These are phyloP conservation scores for Stylonectria norvegica DNA, from an alignment of 2,329 filamentous ascomycete genomes.

Conservation along the genomic window DNA sequence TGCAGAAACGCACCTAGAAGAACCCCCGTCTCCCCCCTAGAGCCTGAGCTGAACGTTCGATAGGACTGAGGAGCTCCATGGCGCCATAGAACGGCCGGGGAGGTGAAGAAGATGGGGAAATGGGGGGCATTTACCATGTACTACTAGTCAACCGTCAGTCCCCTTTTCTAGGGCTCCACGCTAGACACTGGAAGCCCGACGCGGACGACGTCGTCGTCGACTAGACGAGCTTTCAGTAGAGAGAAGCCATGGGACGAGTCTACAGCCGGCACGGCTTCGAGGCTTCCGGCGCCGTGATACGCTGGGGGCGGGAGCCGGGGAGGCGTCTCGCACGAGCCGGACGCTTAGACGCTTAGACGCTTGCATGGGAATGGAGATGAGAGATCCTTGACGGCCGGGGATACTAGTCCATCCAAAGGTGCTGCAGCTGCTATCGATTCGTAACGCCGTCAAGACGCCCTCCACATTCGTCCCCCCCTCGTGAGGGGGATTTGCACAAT, in stretches of 20 bases:
- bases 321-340: slow-evolving; percentile 4
- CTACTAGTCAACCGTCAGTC: not conserved
- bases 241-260: slow-evolving; percentile 1
- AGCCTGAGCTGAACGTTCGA: not conserved
- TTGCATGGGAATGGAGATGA: slow-evolving; percentile 3
- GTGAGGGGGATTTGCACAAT: too few species aligned
- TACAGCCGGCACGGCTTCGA: not conserved
- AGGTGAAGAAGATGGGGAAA: slow-evolving; percentile 7
- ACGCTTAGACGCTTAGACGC: not conserved
- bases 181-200: not conserved
- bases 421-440: too few species aligned
- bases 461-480: too few species aligned
- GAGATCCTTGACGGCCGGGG: too few species aligned
- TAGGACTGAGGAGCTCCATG: slow-evolving; percentile 3
- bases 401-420: too few species aligned
- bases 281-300: slow-evolving; percentile 3
- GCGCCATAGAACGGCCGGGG: slow-evolving; percentile 1
- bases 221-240: slow-evolving; percentile 2
- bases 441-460: too few species aligned
- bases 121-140: too few species aligned
- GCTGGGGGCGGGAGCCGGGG: slow-evolving; percentile 3
- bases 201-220: not conserved
- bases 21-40: not conserved
- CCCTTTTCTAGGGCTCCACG: not conserved
- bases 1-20: slow-evolving; percentile 1